Base-by-base conservation (phyloP, 1,139 yeast species). In the Candida sojae region DNA sequence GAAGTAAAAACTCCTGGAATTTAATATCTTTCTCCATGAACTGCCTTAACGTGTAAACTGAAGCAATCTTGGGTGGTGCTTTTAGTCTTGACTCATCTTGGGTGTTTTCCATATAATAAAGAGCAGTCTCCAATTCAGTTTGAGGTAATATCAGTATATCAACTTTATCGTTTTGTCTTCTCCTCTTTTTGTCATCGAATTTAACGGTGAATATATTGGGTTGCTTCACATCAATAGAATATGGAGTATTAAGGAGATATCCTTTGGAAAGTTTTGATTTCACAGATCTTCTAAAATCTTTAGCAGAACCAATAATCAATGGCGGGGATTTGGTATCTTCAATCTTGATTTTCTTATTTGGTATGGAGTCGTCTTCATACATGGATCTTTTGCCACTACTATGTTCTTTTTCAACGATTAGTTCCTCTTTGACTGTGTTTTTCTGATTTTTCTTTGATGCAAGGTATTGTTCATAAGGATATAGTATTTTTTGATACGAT, bases 21-120 rank as follows among this genome's bases (percentile, higher is more conserved):
- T 68, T 70, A 33, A 68, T 57, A 49, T 81, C 81, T 49, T 78
- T 77, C 43, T 80, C 84, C 65, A 75, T 72, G 57, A 77, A 81
- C 51, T 82, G 83, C 45, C 75, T 64, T 49, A 83, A 62, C 12
- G 76, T 74, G 59, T 78, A 80, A 3, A 73, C 58, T 0, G 82
- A 73, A 0, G 82, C 73, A 49, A 40, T 37, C 32, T 70, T 65
- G 8, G 66, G 63, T 17, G 59, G 59, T n/a, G 65, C 56, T 30
- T 60, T 64, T 11, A 57, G 49, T 17, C 62, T 52, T 4, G 65
- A 56, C 1, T 66, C 66, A 53, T 72, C 77, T 48, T 67, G 63
- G 30, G 57, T 55, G 26, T 57, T 57, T 4, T 53, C 38, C 46
- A 65, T 51, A 4, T 59, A 43, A 13, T 57, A 55, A 41, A 68